A percentile compares a stretch with the other conserved stretches of the same genome.
Evolutionary conservation across 768 basidiomycete genomes (phyloP).

Genomic region (Asterophora lycoperdoides): DNA sequence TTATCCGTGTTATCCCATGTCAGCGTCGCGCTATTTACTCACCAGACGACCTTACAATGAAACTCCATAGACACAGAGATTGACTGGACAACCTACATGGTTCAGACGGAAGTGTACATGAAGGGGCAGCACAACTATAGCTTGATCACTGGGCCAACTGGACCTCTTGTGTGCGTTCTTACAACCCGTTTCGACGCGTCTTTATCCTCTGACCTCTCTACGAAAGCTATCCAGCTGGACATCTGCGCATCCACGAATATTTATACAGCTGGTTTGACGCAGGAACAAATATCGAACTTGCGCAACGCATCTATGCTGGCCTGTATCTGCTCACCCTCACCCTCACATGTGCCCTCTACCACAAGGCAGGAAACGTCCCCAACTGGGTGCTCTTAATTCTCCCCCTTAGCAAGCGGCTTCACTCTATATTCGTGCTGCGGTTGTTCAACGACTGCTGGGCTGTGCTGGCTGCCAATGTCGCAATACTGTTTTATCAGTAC

Average conservation of each 20-base stretch:
- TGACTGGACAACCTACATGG: slow-evolving; percentile 96
- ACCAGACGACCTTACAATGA: slow-evolving; percentile 5
- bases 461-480: slow-evolving; percentile 56
- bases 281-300: slow-evolving; percentile 55
- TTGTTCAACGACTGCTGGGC: slow-evolving; percentile 97
- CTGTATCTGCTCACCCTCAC: slow-evolving; percentile 69
- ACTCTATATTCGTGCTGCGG: slow-evolving; percentile 88
- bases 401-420: slow-evolving; percentile 86
- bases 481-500: slow-evolving; percentile 61
- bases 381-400: slow-evolving; percentile 73
- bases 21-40: slow-evolving; percentile 25
- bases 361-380: slow-evolving; percentile 51
- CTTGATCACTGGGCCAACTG: slow-evolving; percentile 82
- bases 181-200: slow-evolving; percentile 7
- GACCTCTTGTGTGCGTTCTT: slow-evolving; percentile 76
- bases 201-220: background rate
- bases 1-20: slow-evolving; percentile 84
- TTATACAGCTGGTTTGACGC: slow-evolving; percentile 61
- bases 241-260: slow-evolving; percentile 75
- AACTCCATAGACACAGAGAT: slow-evolving; percentile 85
- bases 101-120: slow-evolving; percentile 74
- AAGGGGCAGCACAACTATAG: slow-evolving; percentile 83
- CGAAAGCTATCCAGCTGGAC: slow-evolving; percentile 89
- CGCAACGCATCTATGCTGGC: slow-evolving; percentile 74
- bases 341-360: slow-evolving; percentile 67